phyloP scores from a whole-genome alignment of 805 yeast genomes.

The Candida lessepsii region DNA sequence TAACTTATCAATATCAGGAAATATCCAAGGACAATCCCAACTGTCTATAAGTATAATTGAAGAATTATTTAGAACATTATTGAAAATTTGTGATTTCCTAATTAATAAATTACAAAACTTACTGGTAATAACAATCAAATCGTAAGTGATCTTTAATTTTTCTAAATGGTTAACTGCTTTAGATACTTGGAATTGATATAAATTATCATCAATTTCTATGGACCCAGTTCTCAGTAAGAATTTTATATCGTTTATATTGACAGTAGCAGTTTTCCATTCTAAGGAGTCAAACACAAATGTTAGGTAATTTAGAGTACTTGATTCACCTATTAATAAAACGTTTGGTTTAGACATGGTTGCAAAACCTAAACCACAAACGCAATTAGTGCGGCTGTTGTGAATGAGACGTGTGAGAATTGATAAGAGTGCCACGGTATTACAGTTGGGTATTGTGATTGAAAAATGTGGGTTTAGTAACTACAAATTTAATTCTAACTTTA shows the following conservation, averaged over 20 bases:
- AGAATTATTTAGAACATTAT: conserved; percentile 4
- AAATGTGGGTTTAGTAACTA: no score
- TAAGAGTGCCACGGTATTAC: background rate
- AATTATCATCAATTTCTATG: conserved; percentile 2
- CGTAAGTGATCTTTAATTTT: conserved; percentile 4
- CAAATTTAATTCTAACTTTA: no score
- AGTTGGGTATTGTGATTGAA: background rate
- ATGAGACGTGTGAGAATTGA: no score
- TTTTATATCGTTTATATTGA: conserved; percentile 3
- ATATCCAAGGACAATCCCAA: conserved; percentile 17
- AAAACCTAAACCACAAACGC: conserved; percentile 4
- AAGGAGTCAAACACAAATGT: conserved; percentile 14
- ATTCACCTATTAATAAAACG: conserved; percentile 19
- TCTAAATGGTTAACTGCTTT: conserved; percentile 6
- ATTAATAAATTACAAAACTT: conserved; percentile 6
- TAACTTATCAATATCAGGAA: conserved; percentile 7
- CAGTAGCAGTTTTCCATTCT: conserved; percentile 15
- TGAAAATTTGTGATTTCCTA: conserved; percentile 4
- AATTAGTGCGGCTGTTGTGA: conserved; percentile 7
- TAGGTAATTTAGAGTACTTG: conserved; percentile 17
- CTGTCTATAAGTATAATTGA: conserved; percentile 17
- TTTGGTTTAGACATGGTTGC: conserved; percentile 7
- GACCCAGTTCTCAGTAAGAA: background rate
- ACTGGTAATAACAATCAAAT: conserved; percentile 14
- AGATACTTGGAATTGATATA: background rate